Evolutionary conservation across 2,329 filamentous ascomycete species (phyloP), one percentile per base, ranked within the genome.

Genomic region (Pleurostoma richardsiae): DNA sequence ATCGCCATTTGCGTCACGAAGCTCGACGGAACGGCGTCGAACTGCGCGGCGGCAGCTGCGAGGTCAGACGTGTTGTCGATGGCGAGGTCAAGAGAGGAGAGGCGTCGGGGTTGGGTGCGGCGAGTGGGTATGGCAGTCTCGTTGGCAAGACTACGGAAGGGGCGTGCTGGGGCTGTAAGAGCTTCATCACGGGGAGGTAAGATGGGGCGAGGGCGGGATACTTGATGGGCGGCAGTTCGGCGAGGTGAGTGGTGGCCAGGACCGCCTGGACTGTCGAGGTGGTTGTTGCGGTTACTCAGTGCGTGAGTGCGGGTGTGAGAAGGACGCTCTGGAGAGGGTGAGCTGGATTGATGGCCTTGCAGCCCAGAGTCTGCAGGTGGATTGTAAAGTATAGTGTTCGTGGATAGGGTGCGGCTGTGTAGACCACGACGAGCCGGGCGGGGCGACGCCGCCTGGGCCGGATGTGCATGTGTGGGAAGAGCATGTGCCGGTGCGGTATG

Each of bases 321-420:
- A 26, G 53, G 39, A 36, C 55, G 54, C 27, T 60, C 64, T 10
- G 72, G 68, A 3, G 76, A 74, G 29, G 64, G 66, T 0, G 73
- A 71, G 0, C 57, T 52, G 29, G 74, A 70, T 19, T 19, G 19
- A 30, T 82, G 47, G 3, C 48, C 39, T 8, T 51, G 33, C 8
- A 8, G 33, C 33, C n/a, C 8, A 8, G 33, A 36, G 8, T 36
- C 8, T n/a, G 8, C 30, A 2, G 54, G 70, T 0, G 90, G 90
- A 31, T 88, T 90, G 67, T 87, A 95, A 1, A 96, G 72, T 45
- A 95, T 90, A 0, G 91, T 96, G 55, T 85, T 89, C 26, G 83
- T 86, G 0, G 91, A 96, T 4, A 86, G 64, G 10, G 89, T 90
- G 36, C 90, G 85, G 46, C 70, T 77, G 57, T 96, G 90, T 4